phyloP scores from a whole-genome alignment of 208 protist species.

The Eutreptiella sp. region DNA sequence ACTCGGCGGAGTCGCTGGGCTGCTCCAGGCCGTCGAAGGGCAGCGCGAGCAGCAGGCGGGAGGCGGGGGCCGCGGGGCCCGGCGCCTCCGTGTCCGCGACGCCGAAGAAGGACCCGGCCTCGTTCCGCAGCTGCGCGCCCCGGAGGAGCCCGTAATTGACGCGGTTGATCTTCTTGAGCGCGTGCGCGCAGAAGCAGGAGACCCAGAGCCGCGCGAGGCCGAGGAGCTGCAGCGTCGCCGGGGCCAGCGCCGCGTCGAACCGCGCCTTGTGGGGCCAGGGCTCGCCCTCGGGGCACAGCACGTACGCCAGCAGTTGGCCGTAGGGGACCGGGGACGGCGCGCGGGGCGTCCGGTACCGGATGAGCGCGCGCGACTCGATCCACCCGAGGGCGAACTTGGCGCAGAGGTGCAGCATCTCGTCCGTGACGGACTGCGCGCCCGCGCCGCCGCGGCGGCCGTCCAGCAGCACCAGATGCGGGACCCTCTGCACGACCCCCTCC shows the following conservation, averaged over 20 bases:
- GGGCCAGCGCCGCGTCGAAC: too few relatives aligned
- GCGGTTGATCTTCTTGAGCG: constrained; percentile 22
- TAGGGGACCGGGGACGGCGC: too few relatives aligned
- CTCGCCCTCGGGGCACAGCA: too few relatives aligned
- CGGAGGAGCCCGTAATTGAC: constrained; percentile 19
- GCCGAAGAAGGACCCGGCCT: background rate
- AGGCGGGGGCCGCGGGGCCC: constrained; percentile 36
- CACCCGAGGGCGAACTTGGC: constrained; percentile 31
- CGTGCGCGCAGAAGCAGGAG: constrained; percentile 18
- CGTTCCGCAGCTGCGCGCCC: constrained; percentile 5
- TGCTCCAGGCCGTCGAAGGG: constrained; percentile 29
- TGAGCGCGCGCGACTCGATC: constrained; percentile 9
- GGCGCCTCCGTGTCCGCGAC: too few relatives aligned
- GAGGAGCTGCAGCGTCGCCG: constrained; percentile 23
- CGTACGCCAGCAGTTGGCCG: too few relatives aligned
- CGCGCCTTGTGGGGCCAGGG: background rate
- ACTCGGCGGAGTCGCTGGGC: constrained; percentile 32
- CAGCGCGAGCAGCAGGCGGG: constrained; percentile 11
- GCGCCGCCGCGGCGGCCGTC: constrained; percentile 34
- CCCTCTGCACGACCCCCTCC: background rate
- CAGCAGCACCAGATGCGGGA: constrained; percentile 20
- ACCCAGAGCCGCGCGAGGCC: constrained; percentile 25
- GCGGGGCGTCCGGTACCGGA: constrained; percentile 25
- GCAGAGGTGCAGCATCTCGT: constrained; percentile 20
- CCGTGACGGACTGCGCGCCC: constrained; percentile 33